These are phyloP conservation scores for Trichoderma polysporum DNA, from an alignment of 2,329 filamentous ascomycete genomes.

Conservation along the genomic window DNA sequence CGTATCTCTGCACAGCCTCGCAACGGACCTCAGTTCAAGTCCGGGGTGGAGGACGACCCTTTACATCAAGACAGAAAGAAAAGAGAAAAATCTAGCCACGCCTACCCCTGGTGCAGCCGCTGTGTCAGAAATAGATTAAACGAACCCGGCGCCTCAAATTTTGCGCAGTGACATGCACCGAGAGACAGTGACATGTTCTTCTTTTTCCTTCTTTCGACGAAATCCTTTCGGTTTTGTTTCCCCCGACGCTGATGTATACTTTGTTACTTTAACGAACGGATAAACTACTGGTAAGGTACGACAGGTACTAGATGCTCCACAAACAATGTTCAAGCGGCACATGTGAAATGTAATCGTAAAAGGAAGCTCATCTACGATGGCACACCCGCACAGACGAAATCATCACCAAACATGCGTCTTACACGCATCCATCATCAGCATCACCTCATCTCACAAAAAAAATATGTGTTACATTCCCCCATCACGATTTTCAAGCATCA, in stretches of 20 bases:
- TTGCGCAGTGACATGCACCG: background rate
- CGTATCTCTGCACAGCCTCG: background rate
- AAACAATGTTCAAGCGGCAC: background rate
- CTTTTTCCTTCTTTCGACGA: background rate
- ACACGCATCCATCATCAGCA: background rate
- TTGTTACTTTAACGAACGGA: background rate
- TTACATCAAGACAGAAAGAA: too few relatives aligned
- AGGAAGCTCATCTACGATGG: constrained; percentile 4
- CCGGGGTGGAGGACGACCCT: too few relatives aligned
- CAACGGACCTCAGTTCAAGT: background rate
- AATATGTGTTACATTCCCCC: background rate
- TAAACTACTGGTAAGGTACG: background rate
- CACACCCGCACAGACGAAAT: background rate
- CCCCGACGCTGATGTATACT: background rate
- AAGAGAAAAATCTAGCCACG: too few relatives aligned
- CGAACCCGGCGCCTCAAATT: background rate
- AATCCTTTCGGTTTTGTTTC: background rate
- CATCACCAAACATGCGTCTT: background rate
- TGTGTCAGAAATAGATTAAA: constrained; percentile 13
- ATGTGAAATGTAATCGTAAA: background rate
- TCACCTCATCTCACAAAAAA: background rate
- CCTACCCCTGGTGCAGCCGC: background rate
- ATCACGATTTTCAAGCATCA: background rate
- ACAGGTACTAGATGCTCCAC: background rate
- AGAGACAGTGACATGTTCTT: background rate